These are phyloP conservation scores for Candida quercuum DNA, from an alignment of 805 yeast genomes.

Conservation along the genomic window DNA sequence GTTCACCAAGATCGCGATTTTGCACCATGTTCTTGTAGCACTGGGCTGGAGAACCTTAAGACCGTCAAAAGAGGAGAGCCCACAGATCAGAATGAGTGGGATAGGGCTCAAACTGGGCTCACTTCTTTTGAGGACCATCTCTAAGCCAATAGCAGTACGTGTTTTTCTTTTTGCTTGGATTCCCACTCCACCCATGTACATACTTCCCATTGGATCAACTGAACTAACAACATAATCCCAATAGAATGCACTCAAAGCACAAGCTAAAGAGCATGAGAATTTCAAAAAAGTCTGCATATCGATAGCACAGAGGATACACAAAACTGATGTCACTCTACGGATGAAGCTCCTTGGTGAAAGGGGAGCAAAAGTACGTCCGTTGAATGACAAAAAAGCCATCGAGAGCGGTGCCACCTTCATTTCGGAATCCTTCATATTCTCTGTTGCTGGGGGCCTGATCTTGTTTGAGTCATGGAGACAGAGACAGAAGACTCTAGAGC, in stretches of 20 bases:
- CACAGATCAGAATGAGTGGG: slow-evolving; percentile 81
- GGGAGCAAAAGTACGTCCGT: slow-evolving; percentile 58
- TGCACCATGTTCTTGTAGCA: no score
- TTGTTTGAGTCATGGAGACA: slow-evolving; percentile 67
- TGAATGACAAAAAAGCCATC: slow-evolving; percentile 77
- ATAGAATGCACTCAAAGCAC: slow-evolving; percentile 56
- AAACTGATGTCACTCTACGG: slow-evolving; percentile 56
- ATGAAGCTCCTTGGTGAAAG: slow-evolving; percentile 38
- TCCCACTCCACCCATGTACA: no score
- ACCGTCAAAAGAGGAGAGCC: no score
- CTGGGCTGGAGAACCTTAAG: no score
- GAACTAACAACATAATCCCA: not conserved
- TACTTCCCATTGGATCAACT: not conserved
- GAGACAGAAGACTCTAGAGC: slow-evolving; percentile 53
- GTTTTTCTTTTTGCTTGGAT: not conserved
- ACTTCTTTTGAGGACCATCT: slow-evolving; percentile 64
- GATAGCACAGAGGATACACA: slow-evolving; percentile 69
- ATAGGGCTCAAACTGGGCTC: slow-evolving; percentile 71
- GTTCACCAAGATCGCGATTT: no score
- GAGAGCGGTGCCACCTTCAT: slow-evolving; percentile 77
- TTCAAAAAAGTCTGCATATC: slow-evolving; percentile 60
- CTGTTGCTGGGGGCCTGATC: slow-evolving; percentile 75
- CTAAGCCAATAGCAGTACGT: slow-evolving; percentile 69
- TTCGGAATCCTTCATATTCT: slow-evolving; percentile 71
- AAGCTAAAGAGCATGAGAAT: slow-evolving; percentile 65